Base-by-base conservation (phyloP, 495 filamentous ascomycete genomes). In the Aspergillus wentii region DNA sequence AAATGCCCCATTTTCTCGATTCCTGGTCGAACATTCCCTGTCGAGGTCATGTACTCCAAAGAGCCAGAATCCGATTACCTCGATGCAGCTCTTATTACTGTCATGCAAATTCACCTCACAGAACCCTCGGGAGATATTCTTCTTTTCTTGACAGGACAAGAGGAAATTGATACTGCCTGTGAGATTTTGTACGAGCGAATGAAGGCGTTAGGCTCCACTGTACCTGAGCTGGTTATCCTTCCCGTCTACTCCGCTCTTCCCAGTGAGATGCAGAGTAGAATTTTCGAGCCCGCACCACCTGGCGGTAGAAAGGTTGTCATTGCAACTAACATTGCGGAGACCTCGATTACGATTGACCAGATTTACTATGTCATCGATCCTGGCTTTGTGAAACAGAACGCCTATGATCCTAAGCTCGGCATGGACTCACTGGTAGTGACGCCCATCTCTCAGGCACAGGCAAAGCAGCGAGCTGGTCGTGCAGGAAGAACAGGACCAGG, bases 351-450 rank as follows among this genome's bases (percentile, higher is more conserved):
- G 0, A 96, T 99, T 40, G 92, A 97, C 57, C 82, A 86, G 27
- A 94, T 99, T 44, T 94, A 94, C 67, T 99, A 94, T 58, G 94
- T 99, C 21, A 78, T 99, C 25, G 92, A 99, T 54, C 91, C 92
- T 5, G 92, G 92, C 3, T 97, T 97, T 51, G 90, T 95, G 42
- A 99, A 97, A 68, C 90, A 97, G 52, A 95, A 94, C 47, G 88
- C 86, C 14, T 99, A 92, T 53, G 90, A 99, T 55, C 86, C 91
- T 0, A 96, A 97, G 58, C 78, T 97, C 2, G 91, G 92, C 17
- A 97, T 99, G 91, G 94, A 99, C 50, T 86, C 88, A 9, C 66
- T 99, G 17, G 85, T 97, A 15, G 85, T 99, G 17, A 95, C 89
- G 0, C 92, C 92, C 1, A 91, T 99, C 39, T 94, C 87, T 1